Percentiles rank a stretch among this genome's conserved stretches.
Evolutionary conservation across 2,329 filamentous ascomycete genomes (phyloP).

Genomic region (Leptographium procerum): DNA sequence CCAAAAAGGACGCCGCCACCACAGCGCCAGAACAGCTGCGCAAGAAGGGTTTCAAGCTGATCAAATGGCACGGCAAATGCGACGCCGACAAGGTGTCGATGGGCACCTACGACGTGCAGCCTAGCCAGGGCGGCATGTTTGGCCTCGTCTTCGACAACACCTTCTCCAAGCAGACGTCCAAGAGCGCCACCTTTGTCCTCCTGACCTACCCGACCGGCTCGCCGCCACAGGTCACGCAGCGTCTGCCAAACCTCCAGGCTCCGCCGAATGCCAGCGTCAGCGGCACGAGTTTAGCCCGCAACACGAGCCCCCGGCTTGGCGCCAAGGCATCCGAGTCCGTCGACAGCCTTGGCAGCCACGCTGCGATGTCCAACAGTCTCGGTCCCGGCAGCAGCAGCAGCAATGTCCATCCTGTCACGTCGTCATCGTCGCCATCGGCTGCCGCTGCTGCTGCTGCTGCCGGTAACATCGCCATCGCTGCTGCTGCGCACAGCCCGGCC

Average conservation of each 20-base stretch:
- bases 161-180: constrained; percentile 89
- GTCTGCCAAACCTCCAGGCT: constrained; percentile 49
- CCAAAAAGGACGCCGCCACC: constrained; percentile 42
- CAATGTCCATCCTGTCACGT: background rate
- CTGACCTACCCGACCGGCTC: constrained; percentile 82
- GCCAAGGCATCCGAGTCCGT: constrained; percentile 37
- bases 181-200: constrained; percentile 88
- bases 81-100: constrained; percentile 93
- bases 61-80: constrained; percentile 87
- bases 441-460: background rate
- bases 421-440: background rate
- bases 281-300: constrained; percentile 42
- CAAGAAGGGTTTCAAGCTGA: constrained; percentile 55
- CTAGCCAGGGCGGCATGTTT: constrained; percentile 79
- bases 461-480: background rate
- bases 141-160: constrained; percentile 97
- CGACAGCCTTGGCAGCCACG: constrained; percentile 49
- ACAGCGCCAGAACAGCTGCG: constrained; percentile 53
- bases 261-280: constrained; percentile 25
- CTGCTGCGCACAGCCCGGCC: constrained; percentile 9
- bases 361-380: constrained; percentile 26
- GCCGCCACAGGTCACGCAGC: constrained; percentile 62
- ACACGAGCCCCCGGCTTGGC: constrained; percentile 24
- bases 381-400: background rate
- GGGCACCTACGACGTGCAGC: constrained; percentile 70